Evolutionary conservation across 2,329 filamentous ascomycete species (phyloP), one percentile per base, ranked within the genome.

Genomic region (Beauveria rudraprayagi): DNA sequence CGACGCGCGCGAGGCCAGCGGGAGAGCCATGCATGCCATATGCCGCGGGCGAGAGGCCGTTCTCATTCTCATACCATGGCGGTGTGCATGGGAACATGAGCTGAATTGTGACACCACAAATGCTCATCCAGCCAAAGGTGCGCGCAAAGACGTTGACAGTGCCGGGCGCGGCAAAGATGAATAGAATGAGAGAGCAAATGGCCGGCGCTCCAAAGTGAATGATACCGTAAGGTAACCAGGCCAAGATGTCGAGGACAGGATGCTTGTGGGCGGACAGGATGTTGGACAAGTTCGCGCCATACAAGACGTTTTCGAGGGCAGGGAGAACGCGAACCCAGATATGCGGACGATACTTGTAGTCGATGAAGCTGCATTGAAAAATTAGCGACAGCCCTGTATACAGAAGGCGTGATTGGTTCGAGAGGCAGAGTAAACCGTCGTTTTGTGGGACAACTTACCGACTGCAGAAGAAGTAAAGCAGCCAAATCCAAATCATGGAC

Each of bases 321-420:
- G 93, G 93, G 41, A 97, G 83, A 30, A 97, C 91, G 70, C 92
- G 91, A 66, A 97, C 93, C 90, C 92, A 96, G 69, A 97, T 97
- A 64, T 91, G 89, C 63, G 92, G 92, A 67, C 93, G 87, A 78
- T 92, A 94, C 70, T 93, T 89, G 67, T 86, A 84, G 43, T 91
- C 89, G 67, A 97, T 92, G 77, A 96, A 97, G 70, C 92, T 96
- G 70, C 11, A 62, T 11, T 11, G 52, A 40, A 46, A 22, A 54
- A 55, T 61, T 57, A 51, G 58, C 47, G 5, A 63, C 51, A 28
- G 11, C 17, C 4, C 26, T 16, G 26, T 56, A 22, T 17, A 55
- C 41, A 47, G 52, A 10, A 37, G 34, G 34, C 34, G 34, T 11
- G 16, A 6, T 14, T 37, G 14, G 34, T 11, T 37, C 19, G 2